Base-by-base conservation (phyloP, 805 yeast species). In the Kodamaea leandrae region DNA sequence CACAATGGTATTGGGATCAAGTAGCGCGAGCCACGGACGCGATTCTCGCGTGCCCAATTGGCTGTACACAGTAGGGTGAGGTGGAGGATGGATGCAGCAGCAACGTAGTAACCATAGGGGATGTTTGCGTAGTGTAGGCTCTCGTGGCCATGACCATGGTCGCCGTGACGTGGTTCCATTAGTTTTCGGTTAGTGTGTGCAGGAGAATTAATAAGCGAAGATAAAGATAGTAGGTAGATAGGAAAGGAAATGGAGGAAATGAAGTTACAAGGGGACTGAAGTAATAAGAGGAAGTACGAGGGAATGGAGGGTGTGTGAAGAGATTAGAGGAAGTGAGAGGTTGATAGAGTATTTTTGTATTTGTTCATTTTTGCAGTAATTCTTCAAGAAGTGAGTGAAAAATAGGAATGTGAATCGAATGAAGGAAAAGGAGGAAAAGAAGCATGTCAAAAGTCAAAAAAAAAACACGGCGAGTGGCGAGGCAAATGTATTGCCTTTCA, bases 91-190 rank as follows among this genome's bases (percentile, higher is more conserved):
- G 80, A 63, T 3, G 77, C 41, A 1, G 63, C 51, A 5, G 82
- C 55, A 0, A 79, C 57, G 9, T 72, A 50, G 50, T 78, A 77
- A 0, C 91, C 93, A 52, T 77, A 83, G 36, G 74, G 72, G 34
- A 80, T 51, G 53, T 83, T 83, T 30, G 74, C 74, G 41, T 49
- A 68, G 53, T 83, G 89, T 7, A 13, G 13, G 13, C 33, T 17
- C 4, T 4, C 4, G 17, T 28, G 32, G 17, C 17, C 32, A 21
- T 30, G 33, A 21, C 18, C 21, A 17, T 27, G 32, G 32, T 17
- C 32, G 15, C 10, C 17, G 32, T 27, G 32, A 27, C 32, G 32
- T 14, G 32, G 17, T 10, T 27, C 20, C 33, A 30, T 30, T n/a
- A 6, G 10, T 26, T 8, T 8, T 26, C 6, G 14, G 12, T 8